Percentiles rank a stretch among this genome's conserved stretches.
These are phyloP conservation scores for Yamadazyma akitaensis DNA, from an alignment of 805 yeast genomes.

Conservation along the genomic window DNA sequence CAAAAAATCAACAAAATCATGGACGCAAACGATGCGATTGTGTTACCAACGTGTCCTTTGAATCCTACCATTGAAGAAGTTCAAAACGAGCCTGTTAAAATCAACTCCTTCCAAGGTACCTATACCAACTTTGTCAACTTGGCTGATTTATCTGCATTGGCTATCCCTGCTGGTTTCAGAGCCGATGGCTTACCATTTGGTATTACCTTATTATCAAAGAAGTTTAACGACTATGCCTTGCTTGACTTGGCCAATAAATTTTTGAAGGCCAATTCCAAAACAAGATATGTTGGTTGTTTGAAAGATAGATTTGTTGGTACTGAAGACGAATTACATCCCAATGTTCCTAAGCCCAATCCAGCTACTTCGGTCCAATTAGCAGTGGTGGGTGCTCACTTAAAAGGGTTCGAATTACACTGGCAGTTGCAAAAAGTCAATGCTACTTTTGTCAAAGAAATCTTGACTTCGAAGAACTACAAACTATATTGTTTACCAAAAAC, in stretches of 20 bases:
- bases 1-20: conserved; percentile 58
- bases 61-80: conserved; percentile 80
- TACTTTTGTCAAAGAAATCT: conserved; percentile 57
- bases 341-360: conserved; percentile 44
- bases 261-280: conserved; percentile 45
- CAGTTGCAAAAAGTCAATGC: conserved; percentile 86
- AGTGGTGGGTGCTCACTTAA: conserved; percentile 94
- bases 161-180: conserved; percentile 85
- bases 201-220: conserved; percentile 75
- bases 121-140: conserved; percentile 96
- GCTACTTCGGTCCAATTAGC: conserved; percentile 62
- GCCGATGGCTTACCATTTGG: conserved; percentile 88
- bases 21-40: conserved; percentile 63
- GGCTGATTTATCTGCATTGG: conserved; percentile 88
- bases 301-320: conserved; percentile 33
- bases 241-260: conserved; percentile 77
- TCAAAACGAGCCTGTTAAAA: conserved; percentile 68
- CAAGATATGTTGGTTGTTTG: conserved; percentile 57
- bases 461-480: conserved; percentile 67
- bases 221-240: conserved; percentile 85
- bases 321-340: conserved; percentile 43
- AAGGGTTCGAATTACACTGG: conserved; percentile 90
- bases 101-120: conserved; percentile 94
- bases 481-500: conserved; percentile 78
- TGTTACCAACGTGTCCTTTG: conserved; percentile 93